phyloP scores from a whole-genome alignment of 345 rosid genomes.

The Salix exigua region DNA sequence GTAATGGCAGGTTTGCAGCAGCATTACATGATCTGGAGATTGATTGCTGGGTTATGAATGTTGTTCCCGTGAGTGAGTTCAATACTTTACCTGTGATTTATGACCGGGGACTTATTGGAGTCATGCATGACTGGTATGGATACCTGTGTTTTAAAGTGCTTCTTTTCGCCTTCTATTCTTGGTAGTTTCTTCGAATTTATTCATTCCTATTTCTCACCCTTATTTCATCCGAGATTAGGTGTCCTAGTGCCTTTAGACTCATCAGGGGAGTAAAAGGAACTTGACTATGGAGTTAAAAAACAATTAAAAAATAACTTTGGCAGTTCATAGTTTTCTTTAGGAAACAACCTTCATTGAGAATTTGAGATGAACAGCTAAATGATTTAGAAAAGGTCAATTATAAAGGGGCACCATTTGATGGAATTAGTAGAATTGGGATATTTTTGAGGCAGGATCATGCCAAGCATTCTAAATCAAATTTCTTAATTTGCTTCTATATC shows the following conservation, averaged over 20 bases:
- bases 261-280: too few relatives aligned
- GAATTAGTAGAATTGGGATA: not conserved
- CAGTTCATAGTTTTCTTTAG: too few relatives aligned
- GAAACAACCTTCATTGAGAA: too few relatives aligned
- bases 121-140: conserved; percentile 66
- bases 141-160: not conserved
- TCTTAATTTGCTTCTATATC: not conserved
- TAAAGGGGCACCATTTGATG: not conserved
- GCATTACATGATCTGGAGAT: conserved; percentile 49
- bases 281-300: too few relatives aligned
- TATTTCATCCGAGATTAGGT: not conserved
- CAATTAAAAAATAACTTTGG: too few relatives aligned
- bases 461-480: not conserved
- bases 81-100: conserved; percentile 69
- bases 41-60: conserved; percentile 66
- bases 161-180: not conserved
- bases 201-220: not conserved
- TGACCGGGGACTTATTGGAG: conserved; percentile 61
- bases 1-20: conserved; percentile 52
- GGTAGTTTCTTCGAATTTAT: not conserved
- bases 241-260: too few relatives aligned
- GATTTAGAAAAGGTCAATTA: not conserved
- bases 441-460: not conserved
- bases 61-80: conserved; percentile 51
- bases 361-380: too few relatives aligned